Conservation (phyloP, 108 stramenopile species). For the Cyclostephanos tholiformis region DNA sequence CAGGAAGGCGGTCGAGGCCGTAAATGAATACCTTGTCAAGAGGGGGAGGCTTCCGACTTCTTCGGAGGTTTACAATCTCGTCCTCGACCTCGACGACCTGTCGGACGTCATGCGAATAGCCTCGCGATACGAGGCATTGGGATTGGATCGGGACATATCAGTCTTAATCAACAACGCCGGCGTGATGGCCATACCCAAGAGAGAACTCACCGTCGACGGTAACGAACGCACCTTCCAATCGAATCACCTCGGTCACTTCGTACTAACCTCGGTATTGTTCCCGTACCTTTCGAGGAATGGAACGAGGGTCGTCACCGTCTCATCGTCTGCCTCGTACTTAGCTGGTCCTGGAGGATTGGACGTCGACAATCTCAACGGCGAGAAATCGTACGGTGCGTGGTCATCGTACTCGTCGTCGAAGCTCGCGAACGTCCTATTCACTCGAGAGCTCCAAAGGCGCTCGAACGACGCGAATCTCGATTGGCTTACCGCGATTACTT, state of each 20-base stretch:
- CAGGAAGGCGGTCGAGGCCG: slow-evolving; percentile 45
- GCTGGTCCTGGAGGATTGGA: slow-evolving; percentile 35
- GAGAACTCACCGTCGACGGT: slow-evolving; percentile 60
- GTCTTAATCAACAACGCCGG: slow-evolving; percentile 85
- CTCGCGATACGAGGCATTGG: slow-evolving; percentile 31
- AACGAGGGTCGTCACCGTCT: slow-evolving; percentile 65
- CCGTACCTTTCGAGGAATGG: slow-evolving; percentile 30
- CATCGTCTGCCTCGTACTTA: slow-evolving; percentile 51
- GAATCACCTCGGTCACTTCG: slow-evolving; percentile 81
- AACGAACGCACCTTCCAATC: slow-evolving; percentile 70
- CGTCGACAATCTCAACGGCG: slow-evolving; percentile 56
- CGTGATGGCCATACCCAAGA: slow-evolving; percentile 62
- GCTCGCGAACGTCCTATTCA: slow-evolving; percentile 71
- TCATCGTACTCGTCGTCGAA: slow-evolving; percentile 57
- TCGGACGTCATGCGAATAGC: slow-evolving; percentile 47
- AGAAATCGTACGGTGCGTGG: slow-evolving; percentile 57
- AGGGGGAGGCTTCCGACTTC: slow-evolving; percentile 34
- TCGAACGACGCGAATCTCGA: slow-evolving; percentile 25
- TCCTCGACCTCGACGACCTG: slow-evolving; percentile 53
- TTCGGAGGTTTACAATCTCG: not conserved
- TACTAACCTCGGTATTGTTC: slow-evolving; percentile 58
- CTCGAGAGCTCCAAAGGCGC: slow-evolving; percentile 64
- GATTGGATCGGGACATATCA: slow-evolving; percentile 50
- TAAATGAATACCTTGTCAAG: slow-evolving; percentile 41
- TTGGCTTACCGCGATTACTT: slow-evolving; percentile 22